These are phyloP conservation scores for Botrytis fragariae DNA, from an alignment of 2,329 filamentous ascomycete genomes.

Conservation along the genomic window DNA sequence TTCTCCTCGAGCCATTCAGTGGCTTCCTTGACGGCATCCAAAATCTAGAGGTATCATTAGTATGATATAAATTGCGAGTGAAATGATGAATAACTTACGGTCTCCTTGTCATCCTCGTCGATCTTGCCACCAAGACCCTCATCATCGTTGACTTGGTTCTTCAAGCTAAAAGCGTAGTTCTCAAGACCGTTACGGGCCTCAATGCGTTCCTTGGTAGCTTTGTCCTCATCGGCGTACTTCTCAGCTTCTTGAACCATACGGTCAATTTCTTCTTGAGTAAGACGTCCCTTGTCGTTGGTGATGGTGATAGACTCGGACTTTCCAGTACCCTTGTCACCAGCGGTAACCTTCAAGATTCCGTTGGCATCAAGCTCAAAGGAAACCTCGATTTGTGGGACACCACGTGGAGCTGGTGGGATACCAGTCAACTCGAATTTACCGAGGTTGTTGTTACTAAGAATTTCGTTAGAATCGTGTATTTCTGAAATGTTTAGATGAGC, in stretches of 20 bases:
- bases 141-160: conserved; percentile 98
- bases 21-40: conserved; percentile 95
- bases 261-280: conserved; percentile 95
- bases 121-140: conserved; percentile 98
- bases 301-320: conserved; percentile 98
- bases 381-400: conserved; percentile 97
- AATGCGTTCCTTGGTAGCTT: conserved; percentile 94
- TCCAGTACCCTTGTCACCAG: conserved; percentile 96
- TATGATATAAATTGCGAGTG: conserved; percentile 16
- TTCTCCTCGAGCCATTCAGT: conserved; percentile 98
- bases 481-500: background rate
- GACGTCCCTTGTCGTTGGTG: conserved; percentile 98
- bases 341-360: conserved; percentile 95
- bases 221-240: conserved; percentile 99
- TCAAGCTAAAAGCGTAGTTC: conserved; percentile 98
- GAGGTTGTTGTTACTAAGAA: conserved; percentile 82
- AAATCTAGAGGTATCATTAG: conserved; percentile 58
- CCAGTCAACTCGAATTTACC: conserved; percentile 98
- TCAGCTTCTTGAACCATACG: conserved; percentile 98
- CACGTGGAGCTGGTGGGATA: conserved; percentile 91
- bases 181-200: conserved; percentile 94
- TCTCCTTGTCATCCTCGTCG: conserved; percentile 97
- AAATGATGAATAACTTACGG: conserved; percentile 53
- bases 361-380: conserved; percentile 98
- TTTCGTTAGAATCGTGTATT: background rate